These are phyloP conservation scores for Tulasnella sp. DNA, from an alignment of 768 basidiomycete genomes.

Conservation along the genomic window DNA sequence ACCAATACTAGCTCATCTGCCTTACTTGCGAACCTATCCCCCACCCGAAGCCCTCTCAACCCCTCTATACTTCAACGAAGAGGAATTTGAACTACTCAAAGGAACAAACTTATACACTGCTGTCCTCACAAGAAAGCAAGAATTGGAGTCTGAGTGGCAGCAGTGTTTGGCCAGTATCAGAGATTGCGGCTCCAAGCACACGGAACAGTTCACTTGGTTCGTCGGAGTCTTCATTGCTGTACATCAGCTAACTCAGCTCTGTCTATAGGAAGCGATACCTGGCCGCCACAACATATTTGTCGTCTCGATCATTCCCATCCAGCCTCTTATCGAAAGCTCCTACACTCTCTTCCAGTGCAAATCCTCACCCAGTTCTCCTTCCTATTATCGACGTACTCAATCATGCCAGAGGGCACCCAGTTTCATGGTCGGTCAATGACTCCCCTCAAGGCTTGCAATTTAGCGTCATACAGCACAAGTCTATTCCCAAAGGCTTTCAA, in stretches of 20 bases:
- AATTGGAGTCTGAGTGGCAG: slow-evolving; percentile 52
- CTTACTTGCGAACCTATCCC: slow-evolving; percentile 63
- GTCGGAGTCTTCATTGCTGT: slow-evolving; percentile 18
- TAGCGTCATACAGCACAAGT: slow-evolving; percentile 46
- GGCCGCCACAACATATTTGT: slow-evolving; percentile 59
- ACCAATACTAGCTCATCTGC: slow-evolving; percentile 24
- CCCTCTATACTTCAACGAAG: slow-evolving; percentile 52
- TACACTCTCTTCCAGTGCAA: slow-evolving; percentile 34
- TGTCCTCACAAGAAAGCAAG: slow-evolving; percentile 46
- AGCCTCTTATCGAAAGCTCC: slow-evolving; percentile 50
- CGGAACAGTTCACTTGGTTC: slow-evolving; percentile 52
- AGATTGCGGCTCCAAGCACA: slow-evolving; percentile 32
- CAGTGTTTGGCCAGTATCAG: slow-evolving; percentile 36
- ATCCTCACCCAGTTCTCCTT: slow-evolving; percentile 62
- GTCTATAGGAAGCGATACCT: slow-evolving; percentile 53
- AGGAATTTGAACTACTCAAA: slow-evolving; percentile 51
- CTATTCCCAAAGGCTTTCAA: slow-evolving; percentile 36
- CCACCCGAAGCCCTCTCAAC: slow-evolving; percentile 43
- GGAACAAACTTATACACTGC: slow-evolving; percentile 78
- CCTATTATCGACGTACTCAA: slow-evolving; percentile 83
- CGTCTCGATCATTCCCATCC: slow-evolving; percentile 85
- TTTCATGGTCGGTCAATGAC: slow-evolving; percentile 57
- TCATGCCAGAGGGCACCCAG: slow-evolving; percentile 64
- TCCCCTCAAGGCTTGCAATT: slow-evolving; percentile 29
- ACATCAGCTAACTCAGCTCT: neutral